phyloP scores from a whole-genome alignment of 495 filamentous ascomycete genomes.

The Tetracladium marchalianum region DNA sequence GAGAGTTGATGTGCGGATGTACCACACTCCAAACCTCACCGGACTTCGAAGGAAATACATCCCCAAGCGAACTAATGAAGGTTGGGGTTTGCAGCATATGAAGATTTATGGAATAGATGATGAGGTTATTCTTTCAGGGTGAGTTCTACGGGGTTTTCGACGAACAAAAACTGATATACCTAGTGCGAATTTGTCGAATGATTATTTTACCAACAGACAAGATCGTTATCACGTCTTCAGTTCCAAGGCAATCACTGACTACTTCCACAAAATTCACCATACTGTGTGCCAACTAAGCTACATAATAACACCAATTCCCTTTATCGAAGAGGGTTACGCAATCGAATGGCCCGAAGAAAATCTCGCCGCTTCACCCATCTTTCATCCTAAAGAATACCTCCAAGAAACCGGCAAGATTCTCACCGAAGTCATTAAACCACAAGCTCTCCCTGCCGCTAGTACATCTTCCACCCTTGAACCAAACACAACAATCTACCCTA shows the following conservation, averaged over 20 bases:
- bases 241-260: slow-evolving; percentile 66
- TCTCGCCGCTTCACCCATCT: slow-evolving; percentile 57
- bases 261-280: slow-evolving; percentile 69
- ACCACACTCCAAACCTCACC: slow-evolving; percentile 92
- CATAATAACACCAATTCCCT: slow-evolving; percentile 52
- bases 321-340: slow-evolving; percentile 50
- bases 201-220: slow-evolving; percentile 94
- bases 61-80: slow-evolving; percentile 88
- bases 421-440: slow-evolving; percentile 49
- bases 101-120: slow-evolving; percentile 97
- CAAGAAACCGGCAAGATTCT: slow-evolving; percentile 55
- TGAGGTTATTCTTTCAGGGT: slow-evolving; percentile 91
- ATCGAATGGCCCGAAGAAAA: slow-evolving; percentile 76
- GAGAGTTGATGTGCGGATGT: slow-evolving; percentile 92
- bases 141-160: slow-evolving; percentile 7
- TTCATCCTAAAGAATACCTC: slow-evolving; percentile 57
- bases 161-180: background rate
- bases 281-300: slow-evolving; percentile 74
- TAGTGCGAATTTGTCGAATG: slow-evolving; percentile 80
- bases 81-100: slow-evolving; percentile 98
- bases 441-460: slow-evolving; percentile 21
- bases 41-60: slow-evolving; percentile 74
- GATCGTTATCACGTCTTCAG: slow-evolving; percentile 91
- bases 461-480: slow-evolving; percentile 19
- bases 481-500: slow-evolving; percentile 75